Base-by-base conservation (phyloP, 1,284 basidiomycete genomes). In the Tremellales sp. region DNA sequence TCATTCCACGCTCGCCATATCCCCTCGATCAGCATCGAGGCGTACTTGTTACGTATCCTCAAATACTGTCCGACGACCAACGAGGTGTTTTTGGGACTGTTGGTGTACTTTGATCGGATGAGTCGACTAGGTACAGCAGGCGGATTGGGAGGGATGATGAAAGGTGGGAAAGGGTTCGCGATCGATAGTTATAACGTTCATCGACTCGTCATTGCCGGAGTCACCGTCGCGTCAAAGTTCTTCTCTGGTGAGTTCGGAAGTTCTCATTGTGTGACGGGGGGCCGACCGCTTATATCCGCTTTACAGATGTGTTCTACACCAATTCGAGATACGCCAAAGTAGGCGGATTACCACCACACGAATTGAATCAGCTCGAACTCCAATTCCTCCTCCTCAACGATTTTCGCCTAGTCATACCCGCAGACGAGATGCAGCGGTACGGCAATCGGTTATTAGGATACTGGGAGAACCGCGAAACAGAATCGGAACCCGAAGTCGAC, bases 1-100 rank as follows among this genome's bases (percentile, higher is more conserved):
- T 88, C 89, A 40, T 97, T 97, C 70, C 93, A 97, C 70, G 94
- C 94, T 0, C 83, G 94, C 24, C 94, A 97, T 70, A 82, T 97
- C 25, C 94, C 94, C 8, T 88, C 88, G 27, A 97, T 98, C 68
- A 82, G 87, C 23, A 89, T 98, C 64, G 93, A 97, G 72, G 84
- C 88, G 3, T 98, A 98, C 69, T 82, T 98, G 10, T 77, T 94
- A 26, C 84, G 94, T 36, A 98, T 98, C 56, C 83, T 97, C 74
- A 97, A 94, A 68, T 98, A 98, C 72, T 98, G 94, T 70, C 94
- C 94, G 2, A 93, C 93, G 2, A 94, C 93, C 39, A 98, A 97
- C 76, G 90, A 97, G 68, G 94, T 98, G 39, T 98, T 98, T 68
- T 79, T 97, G 8, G 85, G 88, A 36, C 78, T 98, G 40, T 79